A percentile compares a stretch with the other conserved stretches of the same genome.
Conservation (phyloP, 2,329 filamentous ascomycete genomes). For the Proliferodiscus dingleyae region DNA sequence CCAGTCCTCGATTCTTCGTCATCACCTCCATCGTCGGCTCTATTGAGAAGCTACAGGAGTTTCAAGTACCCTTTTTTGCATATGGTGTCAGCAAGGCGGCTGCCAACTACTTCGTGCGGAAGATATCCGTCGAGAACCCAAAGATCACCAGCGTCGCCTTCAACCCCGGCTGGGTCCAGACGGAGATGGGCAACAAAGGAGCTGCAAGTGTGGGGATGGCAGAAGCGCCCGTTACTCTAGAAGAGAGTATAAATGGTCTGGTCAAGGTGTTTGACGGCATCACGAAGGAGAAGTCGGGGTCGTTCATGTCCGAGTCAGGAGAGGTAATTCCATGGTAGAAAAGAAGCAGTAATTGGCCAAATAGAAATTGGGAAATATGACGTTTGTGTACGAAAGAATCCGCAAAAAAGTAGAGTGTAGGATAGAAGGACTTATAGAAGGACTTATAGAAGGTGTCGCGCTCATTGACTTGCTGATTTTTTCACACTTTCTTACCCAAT, state of each 20-base stretch:
- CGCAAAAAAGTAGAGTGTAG: no score
- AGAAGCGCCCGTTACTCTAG: constrained; percentile 17
- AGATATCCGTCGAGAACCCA: constrained; percentile 33
- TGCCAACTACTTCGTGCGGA: constrained; percentile 31
- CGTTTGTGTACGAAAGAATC: no score
- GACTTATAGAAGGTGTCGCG: no score
- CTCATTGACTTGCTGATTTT: no score
- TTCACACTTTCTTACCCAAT: no score
- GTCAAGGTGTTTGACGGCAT: constrained; percentile 16
- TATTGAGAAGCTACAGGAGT: constrained; percentile 8
- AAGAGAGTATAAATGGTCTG: constrained; percentile 15
- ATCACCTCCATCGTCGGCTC: constrained; percentile 28
- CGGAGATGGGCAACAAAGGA: constrained; percentile 21
- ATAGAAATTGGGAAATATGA: no score
- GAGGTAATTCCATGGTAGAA: constrained; percentile 18
- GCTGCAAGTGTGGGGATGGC: constrained; percentile 14
- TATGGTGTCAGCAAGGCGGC: constrained; percentile 40
- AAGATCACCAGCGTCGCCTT: constrained; percentile 19
- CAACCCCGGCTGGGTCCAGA: constrained; percentile 33
- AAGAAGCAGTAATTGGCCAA: not conserved
- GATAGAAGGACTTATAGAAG: no score
- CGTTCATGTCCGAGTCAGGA: constrained; percentile 10
- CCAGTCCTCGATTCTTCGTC: constrained; percentile 35
- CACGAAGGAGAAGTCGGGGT: constrained; percentile 13
- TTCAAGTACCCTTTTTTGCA: constrained; percentile 21